phyloP scores from a whole-genome alignment of 768 basidiomycete species.

The Mrakia blollopis region DNA sequence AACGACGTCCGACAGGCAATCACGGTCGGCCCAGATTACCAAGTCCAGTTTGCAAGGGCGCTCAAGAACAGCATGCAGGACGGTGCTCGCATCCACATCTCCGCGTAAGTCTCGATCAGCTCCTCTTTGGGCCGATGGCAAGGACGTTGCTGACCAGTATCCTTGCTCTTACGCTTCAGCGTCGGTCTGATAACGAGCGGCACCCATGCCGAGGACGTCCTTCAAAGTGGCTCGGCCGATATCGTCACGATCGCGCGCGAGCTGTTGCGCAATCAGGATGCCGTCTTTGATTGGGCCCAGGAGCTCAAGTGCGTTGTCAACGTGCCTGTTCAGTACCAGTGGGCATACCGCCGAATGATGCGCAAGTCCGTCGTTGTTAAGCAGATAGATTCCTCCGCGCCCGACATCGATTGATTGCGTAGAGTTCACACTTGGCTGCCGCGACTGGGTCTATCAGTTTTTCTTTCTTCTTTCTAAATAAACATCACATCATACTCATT shows the following conservation, averaged over 20 bases:
- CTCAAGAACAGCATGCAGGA: constrained; percentile 14
- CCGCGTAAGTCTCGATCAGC: constrained; percentile 13
- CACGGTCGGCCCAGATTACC: constrained; percentile 19
- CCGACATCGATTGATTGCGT: constrained; percentile 12
- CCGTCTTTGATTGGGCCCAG: constrained; percentile 13
- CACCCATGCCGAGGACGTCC: constrained; percentile 30
- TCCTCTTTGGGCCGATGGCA: neutral
- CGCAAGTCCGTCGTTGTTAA: constrained; percentile 11
- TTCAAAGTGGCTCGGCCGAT: constrained; percentile 22
- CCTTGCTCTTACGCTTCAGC: neutral
- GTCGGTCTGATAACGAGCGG: constrained; percentile 4
- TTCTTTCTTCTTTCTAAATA: too few species aligned
- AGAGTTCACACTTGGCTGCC: neutral
- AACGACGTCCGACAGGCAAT: constrained; percentile 17
- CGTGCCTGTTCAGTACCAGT: constrained; percentile 29
- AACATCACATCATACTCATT: too few species aligned
- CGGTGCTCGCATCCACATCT: constrained; percentile 13
- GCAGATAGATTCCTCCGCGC: constrained; percentile 16
- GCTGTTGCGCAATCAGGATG: constrained; percentile 24
- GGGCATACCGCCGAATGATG: constrained; percentile 33
- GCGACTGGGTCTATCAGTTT: too few species aligned
- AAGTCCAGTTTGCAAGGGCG: constrained; percentile 18
- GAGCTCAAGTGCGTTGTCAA: constrained; percentile 31
- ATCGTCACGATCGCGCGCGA: constrained; percentile 33
- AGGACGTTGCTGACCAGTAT: neutral